Percentiles rank a stretch among this genome's conserved stretches.
These are phyloP conservation scores for Naganishia antarctica DNA, from an alignment of 768 basidiomycete species.

Conservation along the genomic window DNA sequence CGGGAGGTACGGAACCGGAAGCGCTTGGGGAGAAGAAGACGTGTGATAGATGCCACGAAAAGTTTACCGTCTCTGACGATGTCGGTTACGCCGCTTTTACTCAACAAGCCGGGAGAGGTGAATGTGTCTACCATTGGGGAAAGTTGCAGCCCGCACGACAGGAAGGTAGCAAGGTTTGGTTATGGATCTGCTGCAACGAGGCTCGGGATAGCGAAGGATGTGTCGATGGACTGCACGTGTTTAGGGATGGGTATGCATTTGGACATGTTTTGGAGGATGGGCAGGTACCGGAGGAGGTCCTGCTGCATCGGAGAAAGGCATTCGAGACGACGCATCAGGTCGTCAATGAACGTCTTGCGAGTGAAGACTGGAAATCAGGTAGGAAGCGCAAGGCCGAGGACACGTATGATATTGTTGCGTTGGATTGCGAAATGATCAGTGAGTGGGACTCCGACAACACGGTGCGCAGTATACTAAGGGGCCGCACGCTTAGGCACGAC, in stretches of 20 bases:
- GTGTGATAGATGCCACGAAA: slow-evolving; percentile 74
- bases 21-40: slow-evolving; percentile 57
- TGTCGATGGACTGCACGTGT: slow-evolving; percentile 65
- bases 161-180: slow-evolving; percentile 65
- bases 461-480: neutral
- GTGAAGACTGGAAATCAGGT: neutral
- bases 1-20: slow-evolving; percentile 63
- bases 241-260: slow-evolving; percentile 65
- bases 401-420: slow-evolving; percentile 67
- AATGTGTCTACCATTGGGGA: slow-evolving; percentile 83
- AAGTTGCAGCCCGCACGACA: slow-evolving; percentile 60
- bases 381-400: slow-evolving; percentile 22
- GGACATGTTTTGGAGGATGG: slow-evolving; percentile 43
- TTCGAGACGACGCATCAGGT: slow-evolving; percentile 37
- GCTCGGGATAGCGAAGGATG: slow-evolving; percentile 42
- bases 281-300: slow-evolving; percentile 34
- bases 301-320: slow-evolving; percentile 34
- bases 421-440: slow-evolving; percentile 92
- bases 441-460: slow-evolving; percentile 19
- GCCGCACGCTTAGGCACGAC: slow-evolving; percentile 59
- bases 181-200: slow-evolving; percentile 38
- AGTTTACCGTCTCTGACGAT: slow-evolving; percentile 63
- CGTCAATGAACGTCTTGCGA: slow-evolving; percentile 20
- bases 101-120: slow-evolving; percentile 54
- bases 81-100: slow-evolving; percentile 33